A percentile compares a stretch with the other conserved stretches of the same genome.
Evolutionary conservation across 257 asterid species (phyloP).

Genomic region (Solanum sitiens): DNA sequence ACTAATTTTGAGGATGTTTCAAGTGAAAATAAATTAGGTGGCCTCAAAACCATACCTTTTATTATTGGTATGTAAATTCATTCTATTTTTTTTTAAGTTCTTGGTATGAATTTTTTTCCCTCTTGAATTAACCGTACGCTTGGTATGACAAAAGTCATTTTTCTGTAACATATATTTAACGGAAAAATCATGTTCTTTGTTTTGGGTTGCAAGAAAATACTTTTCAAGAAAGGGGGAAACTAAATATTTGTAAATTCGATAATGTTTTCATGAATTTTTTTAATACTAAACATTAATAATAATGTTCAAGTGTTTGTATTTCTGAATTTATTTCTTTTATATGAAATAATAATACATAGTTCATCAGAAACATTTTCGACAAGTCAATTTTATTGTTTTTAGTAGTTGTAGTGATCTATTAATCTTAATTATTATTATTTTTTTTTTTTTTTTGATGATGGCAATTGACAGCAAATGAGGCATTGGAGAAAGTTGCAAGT

Average conservation of each 20-base stretch:
- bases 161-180: not conserved
- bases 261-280: no score
- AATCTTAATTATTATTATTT: not conserved
- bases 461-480: conserved; percentile 50
- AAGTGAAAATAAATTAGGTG: conserved; percentile 27
- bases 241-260: no score
- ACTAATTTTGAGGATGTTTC: not conserved
- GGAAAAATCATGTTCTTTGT: not conserved
- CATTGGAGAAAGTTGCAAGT: conserved; percentile 64
- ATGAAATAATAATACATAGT: no score
- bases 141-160: not conserved
- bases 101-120: not conserved
- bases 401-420: not conserved
- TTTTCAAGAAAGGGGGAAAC: not conserved
- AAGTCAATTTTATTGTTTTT: not conserved
- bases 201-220: not conserved
- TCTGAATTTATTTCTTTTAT: no score
- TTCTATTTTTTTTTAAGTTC: not conserved
- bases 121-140: not conserved
- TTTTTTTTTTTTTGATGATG: not conserved
- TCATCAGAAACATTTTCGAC: not conserved
- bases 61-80: conserved; percentile 33
- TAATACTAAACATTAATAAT: no score
- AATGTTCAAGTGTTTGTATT: no score
- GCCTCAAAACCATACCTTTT: conserved; percentile 62